These are phyloP conservation scores for Neodidymelliopsis sp. DNA, from an alignment of 2,329 filamentous ascomycete genomes.

Conservation along the genomic window DNA sequence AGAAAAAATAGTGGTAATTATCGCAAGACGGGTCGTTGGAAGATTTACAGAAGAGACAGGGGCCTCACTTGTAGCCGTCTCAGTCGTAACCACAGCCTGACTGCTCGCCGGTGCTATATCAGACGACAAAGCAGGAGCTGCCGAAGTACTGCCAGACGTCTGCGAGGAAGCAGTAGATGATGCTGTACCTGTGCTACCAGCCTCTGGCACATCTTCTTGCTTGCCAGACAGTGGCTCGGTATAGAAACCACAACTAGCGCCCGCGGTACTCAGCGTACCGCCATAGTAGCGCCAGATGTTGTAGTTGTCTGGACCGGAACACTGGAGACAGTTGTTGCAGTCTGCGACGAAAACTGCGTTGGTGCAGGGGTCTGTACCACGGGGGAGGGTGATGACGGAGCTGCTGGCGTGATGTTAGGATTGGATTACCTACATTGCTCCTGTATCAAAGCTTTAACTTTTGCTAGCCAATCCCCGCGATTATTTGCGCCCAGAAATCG, in stretches of 20 bases:
- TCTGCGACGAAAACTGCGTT: constrained; percentile 51
- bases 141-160: constrained; percentile 9
- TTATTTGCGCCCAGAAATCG: too few relatives aligned
- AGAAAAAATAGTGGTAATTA: constrained; percentile 4
- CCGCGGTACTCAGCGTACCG: constrained; percentile 44
- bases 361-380: constrained; percentile 48
- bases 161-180: constrained; percentile 15
- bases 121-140: constrained; percentile 7
- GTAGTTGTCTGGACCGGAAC: constrained; percentile 52
- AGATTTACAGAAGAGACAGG: constrained; percentile 13
- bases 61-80: constrained; percentile 3
- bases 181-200: constrained; percentile 16
- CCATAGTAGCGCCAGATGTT: constrained; percentile 58
- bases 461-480: too few relatives aligned
- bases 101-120: constrained; percentile 2
- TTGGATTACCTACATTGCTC: constrained; percentile 39
- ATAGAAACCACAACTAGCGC: constrained; percentile 25
- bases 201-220: constrained; percentile 27
- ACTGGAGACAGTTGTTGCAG: constrained; percentile 56
- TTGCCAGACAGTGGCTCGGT: constrained; percentile 27
- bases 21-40: neutral
- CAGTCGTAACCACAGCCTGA: neutral
- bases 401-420: constrained; percentile 8
- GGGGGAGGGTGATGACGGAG: constrained; percentile 48
- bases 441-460: too few relatives aligned